These are phyloP conservation scores for Neonectria magnoliae DNA, from an alignment of 2,329 filamentous ascomycete genomes.

Conservation along the genomic window DNA sequence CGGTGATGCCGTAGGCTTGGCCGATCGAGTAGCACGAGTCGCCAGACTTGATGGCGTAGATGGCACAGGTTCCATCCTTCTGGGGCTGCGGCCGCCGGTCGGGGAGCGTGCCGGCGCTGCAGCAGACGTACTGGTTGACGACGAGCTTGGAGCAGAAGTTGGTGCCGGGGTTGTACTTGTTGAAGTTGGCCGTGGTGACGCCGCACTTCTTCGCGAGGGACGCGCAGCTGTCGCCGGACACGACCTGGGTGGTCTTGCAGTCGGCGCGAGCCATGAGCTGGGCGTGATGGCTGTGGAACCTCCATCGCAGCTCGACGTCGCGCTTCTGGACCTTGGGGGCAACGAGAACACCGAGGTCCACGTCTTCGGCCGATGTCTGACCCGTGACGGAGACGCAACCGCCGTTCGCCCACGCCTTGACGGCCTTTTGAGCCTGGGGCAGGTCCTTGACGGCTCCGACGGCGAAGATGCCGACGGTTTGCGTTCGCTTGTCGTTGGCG, in stretches of 20 bases:
- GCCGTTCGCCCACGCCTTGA: constrained; percentile 35
- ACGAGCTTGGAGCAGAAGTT: constrained; percentile 48
- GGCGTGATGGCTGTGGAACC: constrained; percentile 26
- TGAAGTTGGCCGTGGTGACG: constrained; percentile 50
- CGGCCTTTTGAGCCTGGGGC: constrained; percentile 26
- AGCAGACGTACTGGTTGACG: constrained; percentile 50
- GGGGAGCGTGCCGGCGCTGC: constrained; percentile 48
- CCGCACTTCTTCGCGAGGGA: constrained; percentile 51
- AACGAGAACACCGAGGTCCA: constrained; percentile 31
- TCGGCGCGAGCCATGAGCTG: constrained; percentile 34
- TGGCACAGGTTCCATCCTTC: constrained; percentile 49
- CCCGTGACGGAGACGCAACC: constrained; percentile 29
- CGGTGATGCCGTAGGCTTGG: constrained; percentile 46
- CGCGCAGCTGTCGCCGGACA: constrained; percentile 49
- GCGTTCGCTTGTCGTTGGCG: constrained; percentile 26
- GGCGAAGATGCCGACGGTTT: constrained; percentile 37
- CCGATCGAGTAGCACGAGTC: constrained; percentile 49
- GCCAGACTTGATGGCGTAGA: constrained; percentile 43
- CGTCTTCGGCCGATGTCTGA: constrained; percentile 10
- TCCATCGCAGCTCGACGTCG: constrained; percentile 28
- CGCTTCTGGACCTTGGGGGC: constrained; percentile 30
- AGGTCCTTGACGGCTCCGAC: constrained; percentile 26
- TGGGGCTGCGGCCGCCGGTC: constrained; percentile 46
- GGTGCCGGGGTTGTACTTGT: constrained; percentile 48
- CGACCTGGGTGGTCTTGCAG: constrained; percentile 44